Evolutionary conservation across 2,329 filamentous ascomycete genomes (phyloP), one percentile per base, ranked within the genome.

Genomic region (Parastagonospora nodorum): DNA sequence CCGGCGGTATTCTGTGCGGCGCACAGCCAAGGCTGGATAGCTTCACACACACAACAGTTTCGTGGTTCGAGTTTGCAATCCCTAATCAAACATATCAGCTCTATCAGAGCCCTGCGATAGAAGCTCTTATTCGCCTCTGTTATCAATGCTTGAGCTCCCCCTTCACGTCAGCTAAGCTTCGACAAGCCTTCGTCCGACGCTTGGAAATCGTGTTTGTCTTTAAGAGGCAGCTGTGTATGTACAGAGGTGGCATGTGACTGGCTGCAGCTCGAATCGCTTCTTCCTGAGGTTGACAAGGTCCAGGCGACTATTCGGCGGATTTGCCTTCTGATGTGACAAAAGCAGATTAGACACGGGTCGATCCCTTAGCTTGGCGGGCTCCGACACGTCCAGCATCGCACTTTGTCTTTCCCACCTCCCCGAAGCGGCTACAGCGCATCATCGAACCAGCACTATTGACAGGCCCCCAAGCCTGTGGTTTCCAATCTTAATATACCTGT

Each of bases 401-500:
- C 19, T 27, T 42, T 30, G 36, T 16, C 41, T 46, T 56, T 53
- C 50, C 48, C 60, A 64, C 58, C 60, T 64, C 53, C 61, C 60
- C 57, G 50, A 58, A 54, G 39, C 36, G 56, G 55, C 29, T 24
- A 43, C 47, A 52, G 38, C 16, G 48, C 46, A 33, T 33, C 16
- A 6, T 19, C 19, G 8, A 14, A 16, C 35, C 35, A 45, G 33
- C 44, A 15, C 29, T 44, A 29, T 44, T 19, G 42, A 15, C 32
- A 44, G 16, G 32, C 31, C 5, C 19, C 19, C 19, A 24, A 24
- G 19, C 19, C 19, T 24, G 19, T 24, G 19, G 19, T 3, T 24
- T 24, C 19, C 19, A 24, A 24, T 5, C 19, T 24, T 24, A 24
- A 24, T 24, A 24, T 24, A 24, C 19, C 19, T 24, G 19, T 24